Evolutionary conservation across 805 yeast species (phyloP).

Genomic region (Komagataella kurtzmanii): DNA sequence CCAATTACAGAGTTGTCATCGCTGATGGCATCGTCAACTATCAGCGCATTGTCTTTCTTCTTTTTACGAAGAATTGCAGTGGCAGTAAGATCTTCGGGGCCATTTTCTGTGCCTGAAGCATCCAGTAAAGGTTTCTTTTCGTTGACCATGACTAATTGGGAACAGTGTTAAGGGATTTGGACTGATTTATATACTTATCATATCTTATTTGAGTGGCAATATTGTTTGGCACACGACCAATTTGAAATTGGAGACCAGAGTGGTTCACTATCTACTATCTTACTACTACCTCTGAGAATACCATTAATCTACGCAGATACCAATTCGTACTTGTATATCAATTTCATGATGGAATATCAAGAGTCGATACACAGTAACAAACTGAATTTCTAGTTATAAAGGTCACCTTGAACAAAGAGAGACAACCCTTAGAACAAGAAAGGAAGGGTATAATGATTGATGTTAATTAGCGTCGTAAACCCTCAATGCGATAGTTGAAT

Average conservation of each 20-base stretch:
- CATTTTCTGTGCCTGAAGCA: constrained; percentile 20
- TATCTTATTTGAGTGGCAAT: not conserved
- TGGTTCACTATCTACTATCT: too few relatives aligned
- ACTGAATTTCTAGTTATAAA: not conserved
- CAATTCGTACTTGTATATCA: not conserved
- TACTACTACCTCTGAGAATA: too few relatives aligned
- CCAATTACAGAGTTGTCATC: constrained; percentile 97
- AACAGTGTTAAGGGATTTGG: not conserved
- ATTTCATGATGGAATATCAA: not conserved
- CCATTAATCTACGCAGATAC: too few relatives aligned
- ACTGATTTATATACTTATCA: not conserved
- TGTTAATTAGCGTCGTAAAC: not conserved
- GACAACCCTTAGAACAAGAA: not conserved
- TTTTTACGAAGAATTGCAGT: constrained; percentile 95
- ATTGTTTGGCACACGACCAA: not conserved
- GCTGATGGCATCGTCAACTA: constrained; percentile 93
- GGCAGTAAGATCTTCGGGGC: constrained; percentile 47
- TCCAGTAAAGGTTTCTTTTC: constrained; percentile 23
- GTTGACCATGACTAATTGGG: constrained; percentile 10
- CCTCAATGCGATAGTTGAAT: not conserved
- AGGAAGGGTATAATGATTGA: too few relatives aligned
- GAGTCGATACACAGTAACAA: not conserved
- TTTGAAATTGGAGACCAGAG: not conserved
- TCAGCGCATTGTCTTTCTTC: constrained; percentile 89
- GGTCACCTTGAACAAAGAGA: not conserved